phyloP scores from a whole-genome alignment of 305 asterid genomes.

The Andrographis paniculata region DNA sequence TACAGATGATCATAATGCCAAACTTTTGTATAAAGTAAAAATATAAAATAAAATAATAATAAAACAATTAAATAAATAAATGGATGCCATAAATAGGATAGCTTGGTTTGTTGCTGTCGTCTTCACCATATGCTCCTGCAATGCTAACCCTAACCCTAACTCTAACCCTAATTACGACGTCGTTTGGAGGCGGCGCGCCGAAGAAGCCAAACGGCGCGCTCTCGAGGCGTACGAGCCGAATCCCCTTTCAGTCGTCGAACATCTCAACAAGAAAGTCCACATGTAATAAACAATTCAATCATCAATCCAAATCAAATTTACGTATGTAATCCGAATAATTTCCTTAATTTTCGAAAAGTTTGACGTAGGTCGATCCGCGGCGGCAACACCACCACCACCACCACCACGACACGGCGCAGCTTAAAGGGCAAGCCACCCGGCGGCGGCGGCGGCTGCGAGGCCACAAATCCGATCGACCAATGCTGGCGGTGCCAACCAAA shows the following conservation, averaged over 20 bases:
- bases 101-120: slow-evolving; percentile 16
- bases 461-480: slow-evolving; percentile 54
- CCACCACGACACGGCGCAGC: slow-evolving; percentile 35
- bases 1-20: too few species aligned
- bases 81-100: slow-evolving; percentile 3
- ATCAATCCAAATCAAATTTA: background rate
- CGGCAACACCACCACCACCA: slow-evolving; percentile 13
- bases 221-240: slow-evolving; percentile 37
- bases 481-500: slow-evolving; percentile 46
- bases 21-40: too few species aligned
- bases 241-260: slow-evolving; percentile 22
- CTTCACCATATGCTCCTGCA: slow-evolving; percentile 17
- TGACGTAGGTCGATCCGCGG: slow-evolving; percentile 18
- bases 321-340: background rate
- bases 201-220: slow-evolving; percentile 29
- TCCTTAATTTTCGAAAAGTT: background rate
- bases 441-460: slow-evolving; percentile 23
- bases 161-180: too few species aligned
- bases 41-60: too few species aligned
- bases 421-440: background rate
- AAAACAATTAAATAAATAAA: too few species aligned
- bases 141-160: slow-evolving; percentile 5
- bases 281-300: slow-evolving; percentile 16
- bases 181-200: slow-evolving; percentile 34
- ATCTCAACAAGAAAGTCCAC: slow-evolving; percentile 32